Evolutionary conservation across 2,329 filamentous ascomycete species (phyloP).

Genomic region (Fusarium sp.): DNA sequence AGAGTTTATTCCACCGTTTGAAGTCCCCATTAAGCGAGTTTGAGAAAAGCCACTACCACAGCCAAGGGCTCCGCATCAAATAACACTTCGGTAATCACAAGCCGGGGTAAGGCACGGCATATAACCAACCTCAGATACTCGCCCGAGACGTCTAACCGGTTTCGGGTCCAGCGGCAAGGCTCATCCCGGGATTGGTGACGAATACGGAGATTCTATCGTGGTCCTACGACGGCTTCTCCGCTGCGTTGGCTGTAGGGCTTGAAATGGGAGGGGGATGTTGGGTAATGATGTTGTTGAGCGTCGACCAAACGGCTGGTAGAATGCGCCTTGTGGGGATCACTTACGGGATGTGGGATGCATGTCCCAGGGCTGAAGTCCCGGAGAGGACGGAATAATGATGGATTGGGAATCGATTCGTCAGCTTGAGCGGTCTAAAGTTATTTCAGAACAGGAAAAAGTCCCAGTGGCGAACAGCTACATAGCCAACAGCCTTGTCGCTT

Average conservation of each 20-base stretch:
- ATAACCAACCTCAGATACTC: not conserved
- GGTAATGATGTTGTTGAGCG: not conserved
- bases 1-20: constrained; percentile 27
- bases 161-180: not conserved
- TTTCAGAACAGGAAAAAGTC: not conserved
- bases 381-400: not conserved
- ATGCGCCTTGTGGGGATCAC: not conserved
- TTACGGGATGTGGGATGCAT: not conserved
- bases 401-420: not conserved
- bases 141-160: constrained; percentile 1
- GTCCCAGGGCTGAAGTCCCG: not conserved
- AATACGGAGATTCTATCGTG: not conserved
- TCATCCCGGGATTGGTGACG: constrained; percentile 4
- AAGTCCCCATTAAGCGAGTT: constrained; percentile 26
- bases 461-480: not conserved
- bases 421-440: not conserved
- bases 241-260: not conserved
- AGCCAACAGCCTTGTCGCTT: not conserved
- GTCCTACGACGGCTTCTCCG: not conserved
- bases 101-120: constrained; percentile 8
- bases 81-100: constrained; percentile 1
- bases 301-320: not conserved
- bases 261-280: not conserved
- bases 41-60: constrained; percentile 10
- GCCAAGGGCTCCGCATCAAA: not conserved